Conservation (phyloP, 1,284 basidiomycete species). For the Puccinia horiana region DNA sequence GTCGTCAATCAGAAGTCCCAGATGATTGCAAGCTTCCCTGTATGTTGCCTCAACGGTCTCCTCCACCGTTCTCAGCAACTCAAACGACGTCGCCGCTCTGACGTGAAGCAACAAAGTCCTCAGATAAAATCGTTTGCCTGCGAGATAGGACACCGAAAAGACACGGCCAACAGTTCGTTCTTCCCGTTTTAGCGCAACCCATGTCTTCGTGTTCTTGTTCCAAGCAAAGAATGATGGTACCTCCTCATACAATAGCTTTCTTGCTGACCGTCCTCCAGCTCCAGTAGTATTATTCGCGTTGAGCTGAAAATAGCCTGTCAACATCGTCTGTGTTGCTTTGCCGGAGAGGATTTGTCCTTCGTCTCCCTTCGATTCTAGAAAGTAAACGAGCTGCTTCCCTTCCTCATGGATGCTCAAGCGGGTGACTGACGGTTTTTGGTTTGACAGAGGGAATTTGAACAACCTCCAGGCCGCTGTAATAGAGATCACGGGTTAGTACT, state of each 20-base stretch:
- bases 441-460: not conserved
- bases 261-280: not conserved
- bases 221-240: not conserved
- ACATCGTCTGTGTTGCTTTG: not conserved
- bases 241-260: not conserved
- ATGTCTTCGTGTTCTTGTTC: not conserved
- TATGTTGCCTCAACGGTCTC: too few species aligned
- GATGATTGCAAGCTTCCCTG: not conserved
- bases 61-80: not conserved
- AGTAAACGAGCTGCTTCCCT: not conserved
- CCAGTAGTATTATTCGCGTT: not conserved
- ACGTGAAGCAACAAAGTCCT: too few species aligned
- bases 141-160: too few species aligned
- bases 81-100: too few species aligned
- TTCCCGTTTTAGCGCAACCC: not conserved
- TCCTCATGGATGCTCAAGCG: not conserved
- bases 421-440: not conserved
- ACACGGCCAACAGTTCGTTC: not conserved
- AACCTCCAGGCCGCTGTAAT: not conserved
- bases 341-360: not conserved
- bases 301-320: not conserved
- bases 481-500: not conserved
- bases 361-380: not conserved
- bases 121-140: too few species aligned
- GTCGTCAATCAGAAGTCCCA: not conserved